Evolutionary conservation across 2,329 filamentous ascomycete genomes (phyloP), one percentile per base, ranked within the genome.

Genomic region (Arthrocladium fulminans): DNA sequence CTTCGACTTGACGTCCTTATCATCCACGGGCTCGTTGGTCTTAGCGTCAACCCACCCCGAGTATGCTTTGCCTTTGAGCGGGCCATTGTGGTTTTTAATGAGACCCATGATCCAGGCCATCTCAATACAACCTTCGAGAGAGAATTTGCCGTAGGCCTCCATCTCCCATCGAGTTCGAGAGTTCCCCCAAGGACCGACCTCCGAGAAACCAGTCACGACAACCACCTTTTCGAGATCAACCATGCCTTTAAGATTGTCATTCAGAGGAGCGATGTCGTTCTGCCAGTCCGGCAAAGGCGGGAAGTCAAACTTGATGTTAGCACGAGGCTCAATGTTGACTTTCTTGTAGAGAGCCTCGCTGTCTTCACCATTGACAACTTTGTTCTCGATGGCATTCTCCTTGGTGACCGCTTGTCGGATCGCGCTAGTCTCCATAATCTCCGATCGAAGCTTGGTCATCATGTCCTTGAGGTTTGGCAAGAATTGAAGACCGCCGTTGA

Each of bases 31-130:
- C 51, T 97, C 90, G 37, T 87, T 87, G 47, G 87, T 83, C 79
- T 97, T 97, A 65, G 81, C 77, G 63, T 98, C 92, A 51, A 98
- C 87, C 88, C 74, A 98, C 59, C 92, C 92, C 57, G 90, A 88
- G 72, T 98, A 97, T 56, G 85, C 85, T 73, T 94, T 85, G 65
- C 92, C 92, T 74, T 98, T 98, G 66, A 98, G 80, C 25, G 84
- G 83, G 15, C 92, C 92, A 60, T 97, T 97, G 74, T 95, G 87
- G 68, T 98, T 94, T 77, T 90, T 96, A 74, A 98, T 97, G 51
- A 97, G 81, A 63, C 92, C 92, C 90, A 97, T 98, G 68, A 98
- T 88, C 92, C 92, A 98, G 25, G 92, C 89, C 92, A 98, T 98
- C 70, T 98, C 92, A 52, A 98, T 84, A 62, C 92, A 97, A 24